These are phyloP conservation scores for Neopestalotiopsis clavispora DNA, from an alignment of 2,329 filamentous ascomycete genomes.

Conservation along the genomic window DNA sequence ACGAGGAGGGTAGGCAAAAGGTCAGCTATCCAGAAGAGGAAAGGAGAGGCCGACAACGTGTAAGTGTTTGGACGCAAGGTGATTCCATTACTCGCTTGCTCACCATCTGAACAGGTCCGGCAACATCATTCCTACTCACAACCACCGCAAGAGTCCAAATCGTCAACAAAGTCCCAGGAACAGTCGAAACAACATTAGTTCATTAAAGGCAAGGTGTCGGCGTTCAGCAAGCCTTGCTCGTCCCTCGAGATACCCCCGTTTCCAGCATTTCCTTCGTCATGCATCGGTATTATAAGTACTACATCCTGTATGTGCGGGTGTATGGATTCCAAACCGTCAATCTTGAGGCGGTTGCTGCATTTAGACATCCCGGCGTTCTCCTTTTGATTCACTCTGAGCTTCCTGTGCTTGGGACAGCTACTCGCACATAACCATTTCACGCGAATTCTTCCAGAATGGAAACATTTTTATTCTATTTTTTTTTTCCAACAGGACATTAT, in stretches of 20 bases:
- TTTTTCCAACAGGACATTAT: background rate
- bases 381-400: background rate
- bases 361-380: slow-evolving; percentile 5
- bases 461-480: background rate
- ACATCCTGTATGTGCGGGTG: background rate
- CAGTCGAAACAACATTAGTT: slow-evolving; percentile 32
- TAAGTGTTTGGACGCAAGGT: slow-evolving; percentile 24
- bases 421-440: background rate
- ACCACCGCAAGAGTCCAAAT: slow-evolving; percentile 24
- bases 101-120: slow-evolving; percentile 27
- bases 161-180: slow-evolving; percentile 23
- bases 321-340: background rate
- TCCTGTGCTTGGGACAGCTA: background rate
- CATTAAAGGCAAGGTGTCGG: background rate
- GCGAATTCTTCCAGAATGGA: background rate
- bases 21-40: slow-evolving; percentile 48
- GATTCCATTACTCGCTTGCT: background rate
- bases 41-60: slow-evolving; percentile 45
- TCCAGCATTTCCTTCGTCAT: background rate
- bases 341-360: background rate
- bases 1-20: slow-evolving; percentile 60
- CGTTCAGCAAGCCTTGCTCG: slow-evolving; percentile 20
- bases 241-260: slow-evolving; percentile 31
- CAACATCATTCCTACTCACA: slow-evolving; percentile 29
- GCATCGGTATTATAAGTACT: background rate